Evolutionary conservation across 768 basidiomycete species (phyloP).

Genomic region (Naganishia randhawae): DNA sequence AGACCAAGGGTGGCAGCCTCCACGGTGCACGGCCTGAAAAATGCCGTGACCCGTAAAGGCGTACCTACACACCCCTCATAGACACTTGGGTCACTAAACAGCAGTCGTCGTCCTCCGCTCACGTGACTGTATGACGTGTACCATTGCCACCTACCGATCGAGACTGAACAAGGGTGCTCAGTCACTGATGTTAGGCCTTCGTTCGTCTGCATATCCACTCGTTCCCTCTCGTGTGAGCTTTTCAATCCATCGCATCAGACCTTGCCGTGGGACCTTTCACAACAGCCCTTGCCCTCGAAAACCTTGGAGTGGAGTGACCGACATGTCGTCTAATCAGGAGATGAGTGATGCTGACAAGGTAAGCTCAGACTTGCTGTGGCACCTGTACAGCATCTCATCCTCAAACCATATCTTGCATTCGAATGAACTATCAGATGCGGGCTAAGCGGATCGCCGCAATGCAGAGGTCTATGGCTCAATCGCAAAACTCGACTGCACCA

Average conservation of each 20-base stretch:
- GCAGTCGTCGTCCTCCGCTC: not conserved
- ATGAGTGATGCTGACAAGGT: conserved; percentile 23
- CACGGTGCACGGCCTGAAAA: too few relatives aligned
- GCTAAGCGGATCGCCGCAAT: conserved; percentile 16
- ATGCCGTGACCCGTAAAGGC: too few relatives aligned
- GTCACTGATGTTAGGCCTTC: too few relatives aligned
- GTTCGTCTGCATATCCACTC: too few relatives aligned
- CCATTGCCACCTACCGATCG: not conserved
- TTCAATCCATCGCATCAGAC: too few relatives aligned
- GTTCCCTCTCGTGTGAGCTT: not conserved
- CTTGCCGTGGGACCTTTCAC: too few relatives aligned
- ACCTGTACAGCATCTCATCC: not conserved
- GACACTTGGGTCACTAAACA: too few relatives aligned
- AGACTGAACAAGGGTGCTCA: too few relatives aligned
- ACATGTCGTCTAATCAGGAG: conserved; percentile 4
- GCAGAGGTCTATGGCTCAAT: conserved; percentile 16
- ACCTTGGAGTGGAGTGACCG: not conserved
- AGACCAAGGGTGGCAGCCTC: too few relatives aligned
- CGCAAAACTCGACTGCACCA: not conserved
- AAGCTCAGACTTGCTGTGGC: not conserved
- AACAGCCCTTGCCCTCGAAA: not conserved
- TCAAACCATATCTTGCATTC: too few relatives aligned
- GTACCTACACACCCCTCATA: too few relatives aligned
- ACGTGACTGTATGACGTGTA: conserved; percentile 23
- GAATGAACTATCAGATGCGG: conserved; percentile 11